These are phyloP conservation scores for Peronospora farinosa DNA, from an alignment of 352 stramenopile genomes.

Conservation along the genomic window DNA sequence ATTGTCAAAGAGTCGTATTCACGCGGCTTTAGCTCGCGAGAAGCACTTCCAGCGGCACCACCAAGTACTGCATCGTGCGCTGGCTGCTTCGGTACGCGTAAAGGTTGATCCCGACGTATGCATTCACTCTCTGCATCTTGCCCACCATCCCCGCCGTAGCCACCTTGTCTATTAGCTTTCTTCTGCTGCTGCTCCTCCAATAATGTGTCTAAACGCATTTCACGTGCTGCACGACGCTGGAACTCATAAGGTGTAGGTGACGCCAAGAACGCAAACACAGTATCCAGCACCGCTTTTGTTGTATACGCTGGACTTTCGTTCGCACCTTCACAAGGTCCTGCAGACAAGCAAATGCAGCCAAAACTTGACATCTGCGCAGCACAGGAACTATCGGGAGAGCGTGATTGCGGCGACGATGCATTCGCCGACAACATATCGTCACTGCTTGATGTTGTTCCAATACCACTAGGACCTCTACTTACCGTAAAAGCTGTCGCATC, in stretches of 20 bases:
- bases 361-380: constrained; percentile 43
- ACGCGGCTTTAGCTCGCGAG: constrained; percentile 25
- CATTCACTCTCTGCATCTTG: constrained; percentile 6
- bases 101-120: constrained; percentile 11
- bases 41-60: constrained; percentile 14
- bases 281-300: constrained; percentile 60
- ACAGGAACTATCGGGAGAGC: constrained; percentile 29
- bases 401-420: constrained; percentile 20
- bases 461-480: constrained; percentile 7
- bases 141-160: background rate
- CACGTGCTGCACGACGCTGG: constrained; percentile 45
- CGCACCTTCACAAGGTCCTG: constrained; percentile 45
- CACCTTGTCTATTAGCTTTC: constrained; percentile 2
- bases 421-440: constrained; percentile 17
- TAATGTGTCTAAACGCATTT: constrained; percentile 46
- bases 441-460: constrained; percentile 18
- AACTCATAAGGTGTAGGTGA: constrained; percentile 76
- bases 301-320: constrained; percentile 63
- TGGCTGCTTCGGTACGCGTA: constrained; percentile 15
- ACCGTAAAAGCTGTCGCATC: constrained; percentile 22
- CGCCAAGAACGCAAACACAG: constrained; percentile 78
- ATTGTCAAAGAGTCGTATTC: constrained; percentile 66
- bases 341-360: constrained; percentile 74
- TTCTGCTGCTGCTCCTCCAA: constrained; percentile 32
- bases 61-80: constrained; percentile 23